phyloP scores from a whole-genome alignment of 495 filamentous ascomycete species.

The Penicillium cinerascens region DNA sequence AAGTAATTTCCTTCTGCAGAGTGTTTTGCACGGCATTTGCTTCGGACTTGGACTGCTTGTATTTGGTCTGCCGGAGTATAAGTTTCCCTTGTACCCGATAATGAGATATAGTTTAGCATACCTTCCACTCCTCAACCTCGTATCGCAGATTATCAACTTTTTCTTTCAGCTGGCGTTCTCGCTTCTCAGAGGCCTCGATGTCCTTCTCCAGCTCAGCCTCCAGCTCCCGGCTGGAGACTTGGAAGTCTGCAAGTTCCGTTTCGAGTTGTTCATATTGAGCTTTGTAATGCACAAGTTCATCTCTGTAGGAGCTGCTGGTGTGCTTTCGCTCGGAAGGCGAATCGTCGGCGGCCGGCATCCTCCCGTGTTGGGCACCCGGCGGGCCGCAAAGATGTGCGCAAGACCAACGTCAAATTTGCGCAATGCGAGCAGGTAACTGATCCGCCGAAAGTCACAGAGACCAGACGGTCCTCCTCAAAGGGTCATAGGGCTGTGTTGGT shows the following conservation, averaged over 20 bases:
- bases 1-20: slow-evolving; percentile 94
- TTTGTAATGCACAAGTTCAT: slow-evolving; percentile 90
- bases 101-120: slow-evolving; percentile 36
- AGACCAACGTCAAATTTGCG: slow-evolving; percentile 17
- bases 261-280: slow-evolving; percentile 91
- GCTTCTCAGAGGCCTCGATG: slow-evolving; percentile 90
- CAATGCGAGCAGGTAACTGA: background rate
- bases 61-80: slow-evolving; percentile 66
- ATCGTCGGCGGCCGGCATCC: slow-evolving; percentile 58
- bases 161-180: slow-evolving; percentile 78
- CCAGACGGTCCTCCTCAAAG: slow-evolving; percentile 5
- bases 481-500: slow-evolving; percentile 17
- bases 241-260: slow-evolving; percentile 89
- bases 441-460: background rate
- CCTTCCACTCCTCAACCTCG: slow-evolving; percentile 98
- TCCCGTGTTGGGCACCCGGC: slow-evolving; percentile 34
- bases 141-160: slow-evolving; percentile 80
- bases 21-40: slow-evolving; percentile 74
- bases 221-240: slow-evolving; percentile 86
- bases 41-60: slow-evolving; percentile 90
- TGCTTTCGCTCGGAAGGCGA: slow-evolving; percentile 60
- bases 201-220: slow-evolving; percentile 96
- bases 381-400: slow-evolving; percentile 20
- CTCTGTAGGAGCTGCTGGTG: slow-evolving; percentile 55
- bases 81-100: background rate